Conservation (phyloP, 2,329 filamentous ascomycete species). For the Trichoderma koningiopsis region DNA sequence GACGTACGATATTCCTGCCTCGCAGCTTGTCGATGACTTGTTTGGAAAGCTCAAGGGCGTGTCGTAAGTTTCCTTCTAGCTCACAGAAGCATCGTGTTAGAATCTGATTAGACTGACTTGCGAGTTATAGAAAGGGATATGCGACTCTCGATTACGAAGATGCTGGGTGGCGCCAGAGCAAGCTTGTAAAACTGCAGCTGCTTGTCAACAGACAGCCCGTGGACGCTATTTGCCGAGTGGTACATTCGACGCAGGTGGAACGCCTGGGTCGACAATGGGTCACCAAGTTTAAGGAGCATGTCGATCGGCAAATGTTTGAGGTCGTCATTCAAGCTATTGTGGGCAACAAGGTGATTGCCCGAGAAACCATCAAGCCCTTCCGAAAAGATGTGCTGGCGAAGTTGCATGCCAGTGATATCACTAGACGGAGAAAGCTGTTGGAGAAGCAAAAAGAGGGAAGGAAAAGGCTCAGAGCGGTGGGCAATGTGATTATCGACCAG, state of each 20-base stretch:
- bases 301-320: conserved; percentile 94
- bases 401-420: conserved; percentile 87
- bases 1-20: conserved; percentile 85
- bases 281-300: conserved; percentile 93
- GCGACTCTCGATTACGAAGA: conserved; percentile 97
- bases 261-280: conserved; percentile 86
- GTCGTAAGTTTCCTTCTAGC: conserved; percentile 52
- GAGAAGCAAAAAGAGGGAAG: conserved; percentile 97
- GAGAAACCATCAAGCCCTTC: conserved; percentile 95
- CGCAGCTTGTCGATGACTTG: conserved; percentile 92
- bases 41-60: conserved; percentile 94
- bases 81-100: no score
- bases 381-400: conserved; percentile 93
- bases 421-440: conserved; percentile 78
- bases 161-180: conserved; percentile 78
- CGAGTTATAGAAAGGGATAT: conserved; percentile 70
- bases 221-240: conserved; percentile 88
- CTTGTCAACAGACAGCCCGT: conserved; percentile 93
- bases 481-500: conserved; percentile 95
- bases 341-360: conserved; percentile 78
- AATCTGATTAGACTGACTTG: not conserved
- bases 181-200: conserved; percentile 85
- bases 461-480: conserved; percentile 80
- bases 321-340: conserved; percentile 91
- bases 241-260: conserved; percentile 80